phyloP scores from a whole-genome alignment of 306 rosid genomes.

The Macrotyloma uniflorum region DNA sequence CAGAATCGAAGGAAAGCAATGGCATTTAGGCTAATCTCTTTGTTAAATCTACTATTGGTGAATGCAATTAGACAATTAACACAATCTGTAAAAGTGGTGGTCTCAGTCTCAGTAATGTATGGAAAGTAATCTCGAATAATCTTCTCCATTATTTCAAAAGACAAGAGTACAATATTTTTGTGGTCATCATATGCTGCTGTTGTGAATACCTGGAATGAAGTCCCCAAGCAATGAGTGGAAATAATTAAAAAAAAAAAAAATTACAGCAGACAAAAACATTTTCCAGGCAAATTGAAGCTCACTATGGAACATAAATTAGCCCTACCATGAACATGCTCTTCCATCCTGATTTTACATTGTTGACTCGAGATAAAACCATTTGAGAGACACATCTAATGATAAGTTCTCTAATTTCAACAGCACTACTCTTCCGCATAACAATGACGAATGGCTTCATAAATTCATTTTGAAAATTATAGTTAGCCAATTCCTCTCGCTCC shows the following conservation, averaged over 20 bases:
- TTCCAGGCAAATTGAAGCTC: slow-evolving; percentile 21
- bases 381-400: slow-evolving; percentile 98
- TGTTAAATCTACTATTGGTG: slow-evolving; percentile 95
- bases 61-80: slow-evolving; percentile 98
- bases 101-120: slow-evolving; percentile 95
- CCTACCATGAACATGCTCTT: slow-evolving; percentile 99
- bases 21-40: slow-evolving; percentile 96
- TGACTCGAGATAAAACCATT: slow-evolving; percentile 97
- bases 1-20: slow-evolving; percentile 92
- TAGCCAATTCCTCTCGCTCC: slow-evolving; percentile 97
- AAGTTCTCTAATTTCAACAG: slow-evolving; percentile 97
- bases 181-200: slow-evolving; percentile 99
- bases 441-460: slow-evolving; percentile 98
- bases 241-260: not conserved
- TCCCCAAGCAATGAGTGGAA: slow-evolving; percentile 31
- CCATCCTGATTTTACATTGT: slow-evolving; percentile 99
- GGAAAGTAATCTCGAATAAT: slow-evolving; percentile 97
- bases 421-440: slow-evolving; percentile 95
- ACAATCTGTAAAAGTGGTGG: slow-evolving; percentile 98
- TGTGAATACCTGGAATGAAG: slow-evolving; percentile 85
- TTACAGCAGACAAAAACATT: slow-evolving; percentile 18
- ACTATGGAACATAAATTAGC: slow-evolving; percentile 36
- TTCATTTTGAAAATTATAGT: slow-evolving; percentile 97
- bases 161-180: slow-evolving; percentile 94
- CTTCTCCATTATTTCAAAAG: slow-evolving; percentile 97